Evolutionary conservation across 1,139 yeast species (phyloP).

Genomic region (Candida tetrigidarum): DNA sequence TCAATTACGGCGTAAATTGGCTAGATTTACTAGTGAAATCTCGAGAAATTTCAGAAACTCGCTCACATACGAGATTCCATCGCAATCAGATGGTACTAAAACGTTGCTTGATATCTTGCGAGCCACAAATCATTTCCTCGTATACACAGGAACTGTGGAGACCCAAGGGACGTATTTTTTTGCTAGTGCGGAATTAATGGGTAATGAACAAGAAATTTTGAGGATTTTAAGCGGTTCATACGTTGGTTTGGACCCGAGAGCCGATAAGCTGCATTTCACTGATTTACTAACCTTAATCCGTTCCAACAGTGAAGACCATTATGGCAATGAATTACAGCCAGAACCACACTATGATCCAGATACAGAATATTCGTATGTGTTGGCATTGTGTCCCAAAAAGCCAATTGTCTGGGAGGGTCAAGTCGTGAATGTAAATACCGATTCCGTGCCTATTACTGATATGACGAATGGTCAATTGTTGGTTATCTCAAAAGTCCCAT

Average conservation of each 20-base stretch:
- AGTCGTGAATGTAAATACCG: slow-evolving; percentile 60
- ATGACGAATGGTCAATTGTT: slow-evolving; percentile 73
- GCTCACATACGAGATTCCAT: slow-evolving; percentile 61
- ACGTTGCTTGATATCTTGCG: slow-evolving; percentile 60
- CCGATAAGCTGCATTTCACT: slow-evolving; percentile 32
- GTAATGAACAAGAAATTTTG: slow-evolving; percentile 46
- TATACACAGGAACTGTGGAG: slow-evolving; percentile 75
- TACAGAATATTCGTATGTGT: slow-evolving; percentile 57
- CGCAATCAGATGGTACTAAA: slow-evolving; percentile 52
- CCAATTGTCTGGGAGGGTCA: slow-evolving; percentile 94
- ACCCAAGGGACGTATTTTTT: slow-evolving; percentile 76
- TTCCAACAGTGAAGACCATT: slow-evolving; percentile 14
- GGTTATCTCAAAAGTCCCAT: slow-evolving; percentile 57
- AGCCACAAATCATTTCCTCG: slow-evolving; percentile 74
- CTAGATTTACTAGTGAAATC: slow-evolving; percentile 73
- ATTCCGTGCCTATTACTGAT: slow-evolving; percentile 47
- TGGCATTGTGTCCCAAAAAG: slow-evolving; percentile 79
- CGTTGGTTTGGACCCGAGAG: slow-evolving; percentile 42
- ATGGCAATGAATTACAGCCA: slow-evolving; percentile 20
- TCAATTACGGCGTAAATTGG: slow-evolving; percentile 79
- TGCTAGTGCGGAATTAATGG: slow-evolving; percentile 63
- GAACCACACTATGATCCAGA: slow-evolving; percentile 22
- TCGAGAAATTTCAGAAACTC: slow-evolving; percentile 79
- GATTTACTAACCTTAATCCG: slow-evolving; percentile 31
- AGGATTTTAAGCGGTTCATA: slow-evolving; percentile 48